Conservation (phyloP, 2,329 filamentous ascomycete genomes). For the Davidsoniella virescens region DNA sequence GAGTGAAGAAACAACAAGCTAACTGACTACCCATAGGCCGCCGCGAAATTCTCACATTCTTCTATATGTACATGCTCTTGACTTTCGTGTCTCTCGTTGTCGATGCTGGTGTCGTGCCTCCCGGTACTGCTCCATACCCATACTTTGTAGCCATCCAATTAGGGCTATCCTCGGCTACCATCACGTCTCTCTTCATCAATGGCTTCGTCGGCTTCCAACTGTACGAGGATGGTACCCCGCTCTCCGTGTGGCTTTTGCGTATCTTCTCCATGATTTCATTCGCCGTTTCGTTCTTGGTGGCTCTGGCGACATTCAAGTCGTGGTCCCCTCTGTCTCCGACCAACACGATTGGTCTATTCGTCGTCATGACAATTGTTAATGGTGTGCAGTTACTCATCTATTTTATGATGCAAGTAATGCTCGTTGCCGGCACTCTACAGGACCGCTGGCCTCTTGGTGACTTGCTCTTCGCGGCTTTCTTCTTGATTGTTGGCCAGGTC, state of each 20-base stretch:
- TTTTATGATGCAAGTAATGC: constrained; percentile 68
- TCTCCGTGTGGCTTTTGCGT: constrained; percentile 87
- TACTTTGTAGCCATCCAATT: constrained; percentile 86
- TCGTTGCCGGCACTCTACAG: constrained; percentile 78
- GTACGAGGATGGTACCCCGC: constrained; percentile 87
- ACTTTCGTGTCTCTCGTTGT: constrained; percentile 79
- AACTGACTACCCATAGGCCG: constrained; percentile 28
- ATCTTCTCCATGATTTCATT: constrained; percentile 68
- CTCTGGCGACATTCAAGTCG: constrained; percentile 79
- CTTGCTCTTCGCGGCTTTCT: constrained; percentile 76
- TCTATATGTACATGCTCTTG: constrained; percentile 88
- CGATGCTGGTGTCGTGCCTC: constrained; percentile 82
- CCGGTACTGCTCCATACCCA: constrained; percentile 62
- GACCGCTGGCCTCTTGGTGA: constrained; percentile 92
- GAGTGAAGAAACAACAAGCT: background rate
- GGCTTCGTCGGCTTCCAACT: constrained; percentile 97
- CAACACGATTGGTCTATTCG: constrained; percentile 77
- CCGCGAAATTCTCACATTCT: constrained; percentile 69
- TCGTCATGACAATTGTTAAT: constrained; percentile 83
- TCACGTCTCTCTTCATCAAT: constrained; percentile 85
- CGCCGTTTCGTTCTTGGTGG: constrained; percentile 69
- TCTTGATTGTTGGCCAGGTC: constrained; percentile 84
- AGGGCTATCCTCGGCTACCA: constrained; percentile 68
- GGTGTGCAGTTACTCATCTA: constrained; percentile 77
- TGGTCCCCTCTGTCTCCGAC: constrained; percentile 75